Conservation (phyloP, 2,329 filamentous ascomycete species). For the Pseudopithomyces chartarum region DNA sequence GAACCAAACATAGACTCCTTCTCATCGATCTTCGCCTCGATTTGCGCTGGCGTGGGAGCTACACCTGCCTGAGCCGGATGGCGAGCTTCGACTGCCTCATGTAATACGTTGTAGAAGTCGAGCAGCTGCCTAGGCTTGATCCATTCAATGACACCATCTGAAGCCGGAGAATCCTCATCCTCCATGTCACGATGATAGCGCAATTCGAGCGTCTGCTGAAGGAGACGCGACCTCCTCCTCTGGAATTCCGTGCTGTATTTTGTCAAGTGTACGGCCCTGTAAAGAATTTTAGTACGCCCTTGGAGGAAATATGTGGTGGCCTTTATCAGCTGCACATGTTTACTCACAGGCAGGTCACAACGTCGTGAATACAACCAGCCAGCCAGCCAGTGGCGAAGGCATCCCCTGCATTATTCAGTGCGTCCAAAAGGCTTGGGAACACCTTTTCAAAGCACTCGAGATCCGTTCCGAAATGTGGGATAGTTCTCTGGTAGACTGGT, state of each 20-base stretch:
- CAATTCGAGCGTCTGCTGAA: neutral
- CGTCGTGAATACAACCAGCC: constrained; percentile 7
- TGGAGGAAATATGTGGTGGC: too few species aligned
- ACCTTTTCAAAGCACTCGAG: neutral
- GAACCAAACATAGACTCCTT: neutral
- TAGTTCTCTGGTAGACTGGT: neutral
- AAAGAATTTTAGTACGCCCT: too few species aligned
- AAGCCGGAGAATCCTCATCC: neutral
- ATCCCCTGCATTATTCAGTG: neutral
- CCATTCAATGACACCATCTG: neutral
- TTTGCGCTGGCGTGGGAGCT: neutral
- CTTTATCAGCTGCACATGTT: neutral
- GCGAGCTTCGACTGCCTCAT: neutral
- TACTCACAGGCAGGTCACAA: constrained; percentile 5
- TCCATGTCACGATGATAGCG: neutral
- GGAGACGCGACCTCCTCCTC: neutral
- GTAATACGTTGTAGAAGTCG: neutral
- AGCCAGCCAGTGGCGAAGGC: constrained; percentile 9
- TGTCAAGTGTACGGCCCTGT: neutral
- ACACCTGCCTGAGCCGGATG: neutral
- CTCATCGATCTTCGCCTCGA: neutral
- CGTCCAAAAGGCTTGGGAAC: constrained; percentile 7
- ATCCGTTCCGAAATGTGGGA: neutral
- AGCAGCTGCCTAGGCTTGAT: constrained; percentile 1
- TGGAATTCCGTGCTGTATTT: neutral